Evolutionary conservation across 1,139 yeast species (phyloP).

Genomic region (Torulaspora pretoriensis): DNA sequence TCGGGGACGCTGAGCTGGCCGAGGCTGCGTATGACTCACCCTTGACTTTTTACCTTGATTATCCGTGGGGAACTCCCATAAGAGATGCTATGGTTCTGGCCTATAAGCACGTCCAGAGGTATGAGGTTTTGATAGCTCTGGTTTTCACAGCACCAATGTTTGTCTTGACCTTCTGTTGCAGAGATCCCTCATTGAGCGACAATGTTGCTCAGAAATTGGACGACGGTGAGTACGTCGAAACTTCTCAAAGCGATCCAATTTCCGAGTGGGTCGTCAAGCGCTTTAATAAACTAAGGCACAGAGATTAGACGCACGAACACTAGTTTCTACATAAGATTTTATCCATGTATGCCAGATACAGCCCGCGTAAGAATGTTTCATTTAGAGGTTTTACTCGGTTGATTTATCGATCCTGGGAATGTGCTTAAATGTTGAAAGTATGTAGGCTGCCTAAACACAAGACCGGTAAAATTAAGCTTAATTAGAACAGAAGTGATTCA

Average conservation of each 20-base stretch:
- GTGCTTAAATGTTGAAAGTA: no score
- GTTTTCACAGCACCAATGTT: constrained; percentile 53
- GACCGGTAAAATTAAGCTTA: no score
- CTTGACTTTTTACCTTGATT: constrained; percentile 42
- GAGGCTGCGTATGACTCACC: constrained; percentile 52
- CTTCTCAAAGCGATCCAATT: constrained; percentile 42
- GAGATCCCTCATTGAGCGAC: constrained; percentile 48
- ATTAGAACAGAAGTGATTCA: no score
- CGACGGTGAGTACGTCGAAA: constrained; percentile 40
- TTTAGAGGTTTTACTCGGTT: no score
- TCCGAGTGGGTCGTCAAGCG: constrained; percentile 21
- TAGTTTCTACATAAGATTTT: no score
- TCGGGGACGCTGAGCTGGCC: constrained; percentile 39
- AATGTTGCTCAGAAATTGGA: constrained; percentile 36
- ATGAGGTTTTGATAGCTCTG: constrained; percentile 55
- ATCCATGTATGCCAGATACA: no score
- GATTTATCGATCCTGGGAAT: no score
- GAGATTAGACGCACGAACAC: no score
- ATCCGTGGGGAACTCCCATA: constrained; percentile 59
- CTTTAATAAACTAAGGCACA: constrained; percentile 9
- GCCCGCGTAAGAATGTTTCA: no score
- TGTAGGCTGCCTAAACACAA: no score
- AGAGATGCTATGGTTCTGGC: constrained; percentile 54
- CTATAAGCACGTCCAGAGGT: constrained; percentile 56
- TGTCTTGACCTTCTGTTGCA: constrained; percentile 46